Base-by-base conservation (phyloP, 129 eudicot genomes). In the Flaveria bidentis region DNA sequence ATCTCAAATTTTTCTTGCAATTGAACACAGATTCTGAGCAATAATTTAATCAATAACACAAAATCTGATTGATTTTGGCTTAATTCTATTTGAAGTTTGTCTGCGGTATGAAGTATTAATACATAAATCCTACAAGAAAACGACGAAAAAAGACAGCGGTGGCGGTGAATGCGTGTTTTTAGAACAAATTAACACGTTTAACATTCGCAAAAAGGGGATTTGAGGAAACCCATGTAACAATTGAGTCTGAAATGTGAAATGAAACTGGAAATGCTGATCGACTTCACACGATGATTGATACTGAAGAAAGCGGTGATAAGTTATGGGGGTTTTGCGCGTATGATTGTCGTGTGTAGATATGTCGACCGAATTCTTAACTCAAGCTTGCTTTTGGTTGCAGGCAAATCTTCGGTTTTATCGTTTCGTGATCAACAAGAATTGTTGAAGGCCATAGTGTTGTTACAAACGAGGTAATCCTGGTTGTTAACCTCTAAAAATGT, bases 361-460 rank as follows among this genome's bases (percentile, higher is more conserved):
- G 53, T 60, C 18, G 76, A 60, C 8, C 8, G 66, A 25, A 13
- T 76, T 67, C n/a, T 23, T 39, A 67, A 67, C 14, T 14, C 39
- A 16, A 72, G 0, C 64, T 64, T 73, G 78, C 7, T 36, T 65
- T 53, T 80, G 74, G 62, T 69, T 70, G 15, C 53, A 78, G 71
- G 77, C 61, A 71, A 71, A 5, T 51, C 14, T 71, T 71, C 0
- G 23, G 45, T 33, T 15, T 50, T 15, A 0, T 33, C 49, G 62
- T 71, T 57, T 69, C 75, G 82, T 45, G 41, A 65, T 46, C 14
- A 49, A 39, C 65, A 50, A 50, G 72, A 44, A 50, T 26, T 46
- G 76, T 8, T 68, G 51, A 30, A 25, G 42, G 41, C 60, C 60
- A 56, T 45, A 79, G 79, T 79, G 84, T 4, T 80, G 84, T 80